Evolutionary conservation across 805 yeast species (phyloP).

Genomic region (Spathaspora hagerdaliae): DNA sequence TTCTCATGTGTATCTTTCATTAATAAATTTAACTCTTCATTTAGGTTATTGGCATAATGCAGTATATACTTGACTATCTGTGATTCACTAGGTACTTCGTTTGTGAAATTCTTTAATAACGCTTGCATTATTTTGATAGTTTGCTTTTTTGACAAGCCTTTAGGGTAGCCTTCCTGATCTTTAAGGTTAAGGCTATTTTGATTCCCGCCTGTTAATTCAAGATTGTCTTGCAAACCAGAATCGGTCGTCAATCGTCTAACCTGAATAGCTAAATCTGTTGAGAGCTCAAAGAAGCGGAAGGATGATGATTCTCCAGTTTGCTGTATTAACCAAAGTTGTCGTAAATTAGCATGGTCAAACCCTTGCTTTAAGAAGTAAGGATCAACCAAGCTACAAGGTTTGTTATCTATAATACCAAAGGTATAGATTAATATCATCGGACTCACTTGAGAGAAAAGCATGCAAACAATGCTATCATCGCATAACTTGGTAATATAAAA

Average conservation of each 20-base stretch:
- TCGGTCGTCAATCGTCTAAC: not conserved
- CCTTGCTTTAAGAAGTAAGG: conserved; percentile 22
- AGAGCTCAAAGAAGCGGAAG: conserved; percentile 1
- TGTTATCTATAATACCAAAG: conserved; percentile 24
- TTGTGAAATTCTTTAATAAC: not conserved
- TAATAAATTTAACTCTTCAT: conserved; percentile 11
- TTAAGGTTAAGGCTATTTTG: not conserved
- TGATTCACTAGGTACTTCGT: not conserved
- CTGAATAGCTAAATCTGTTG: conserved; percentile 1
- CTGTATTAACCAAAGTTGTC: conserved; percentile 12
- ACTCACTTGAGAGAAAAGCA: conserved; percentile 22
- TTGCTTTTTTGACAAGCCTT: not conserved
- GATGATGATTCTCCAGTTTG: not conserved
- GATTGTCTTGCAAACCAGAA: not conserved
- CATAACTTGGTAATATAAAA: conserved; percentile 27
- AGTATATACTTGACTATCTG: conserved; percentile 13
- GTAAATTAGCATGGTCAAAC: conserved; percentile 3
- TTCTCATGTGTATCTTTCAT: not conserved
- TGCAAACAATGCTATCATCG: conserved; percentile 18
- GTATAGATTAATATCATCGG: conserved; percentile 29
- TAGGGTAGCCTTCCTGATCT: not conserved
- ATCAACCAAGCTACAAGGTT: conserved; percentile 26
- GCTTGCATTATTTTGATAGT: not conserved
- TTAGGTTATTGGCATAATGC: conserved; percentile 25
- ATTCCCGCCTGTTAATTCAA: not conserved